Base-by-base conservation (phyloP, 148 eudicot genomes). In the Camellia granthamiana region DNA sequence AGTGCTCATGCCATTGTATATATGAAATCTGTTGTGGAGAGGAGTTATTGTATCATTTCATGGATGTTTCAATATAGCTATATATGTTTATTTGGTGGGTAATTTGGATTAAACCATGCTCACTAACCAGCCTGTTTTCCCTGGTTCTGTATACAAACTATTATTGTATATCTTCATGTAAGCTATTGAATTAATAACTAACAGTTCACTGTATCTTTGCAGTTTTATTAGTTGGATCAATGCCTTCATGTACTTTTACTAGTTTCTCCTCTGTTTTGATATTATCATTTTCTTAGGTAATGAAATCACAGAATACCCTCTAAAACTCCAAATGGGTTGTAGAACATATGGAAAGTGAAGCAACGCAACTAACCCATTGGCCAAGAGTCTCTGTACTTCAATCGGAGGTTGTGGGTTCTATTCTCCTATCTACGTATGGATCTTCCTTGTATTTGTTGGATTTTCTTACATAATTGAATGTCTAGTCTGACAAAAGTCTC, bases 1-100 rank as follows among this genome's bases (percentile, higher is more conserved):
- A 16, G 71, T 61, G 9, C 61, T 65, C 58, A n/a, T 54, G n/a
- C 14, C 49, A 13, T 38, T 74, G 63, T 78, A 54, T 55, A 78
- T 41, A 13, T 67, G 8, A 54, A 38, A 52, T 68, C 62, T 78
- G 38, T 23, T 61, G 38, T 21, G 7, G 46, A 23, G 58, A 65
- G 66, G 60, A 51, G 47, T 5, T 41, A 23, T 66, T 0, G 61
- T 23, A 23, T 7, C 60, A 30, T 52, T 13, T 76, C 18, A 21
- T 51, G 56, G 14, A 49, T 64, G 71, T 30, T 14, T 47, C 0
- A 14, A 14, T 64, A 49, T 49, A 49, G 52, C 52, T 49, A 7
- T 30, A 49, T 49, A 49, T 49, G 52, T 49, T 49, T 49, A 7
- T 49, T 49, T 49, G 52, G 60, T 14, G 13, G 58, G n/a, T 63